Evolutionary conservation across 306 rosid genomes (phyloP).

Genomic region (Prunus dulcis): DNA sequence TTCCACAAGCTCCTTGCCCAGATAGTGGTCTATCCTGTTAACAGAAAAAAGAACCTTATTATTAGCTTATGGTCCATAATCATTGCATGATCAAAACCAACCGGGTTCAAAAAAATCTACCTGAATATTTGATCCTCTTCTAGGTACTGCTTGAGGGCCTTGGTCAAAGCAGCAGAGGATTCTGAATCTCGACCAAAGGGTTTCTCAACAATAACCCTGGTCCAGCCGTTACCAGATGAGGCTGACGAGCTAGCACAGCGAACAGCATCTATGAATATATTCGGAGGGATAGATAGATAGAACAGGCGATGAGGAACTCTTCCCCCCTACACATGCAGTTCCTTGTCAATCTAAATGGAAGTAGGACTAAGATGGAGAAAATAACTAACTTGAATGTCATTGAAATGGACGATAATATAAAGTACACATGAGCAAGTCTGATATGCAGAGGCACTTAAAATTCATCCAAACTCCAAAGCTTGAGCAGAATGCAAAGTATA

Average conservation of each 20-base stretch:
- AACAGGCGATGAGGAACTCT: constrained; percentile 80
- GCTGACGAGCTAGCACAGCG: constrained; percentile 76
- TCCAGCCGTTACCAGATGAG: constrained; percentile 86
- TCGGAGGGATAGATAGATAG: constrained; percentile 89
- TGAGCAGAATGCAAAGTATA: neutral
- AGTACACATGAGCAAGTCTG: neutral
- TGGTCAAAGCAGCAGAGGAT: constrained; percentile 90
- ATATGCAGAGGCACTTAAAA: neutral
- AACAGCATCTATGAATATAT: constrained; percentile 77
- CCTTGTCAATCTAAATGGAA: constrained; percentile 25
- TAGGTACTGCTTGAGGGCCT: constrained; percentile 69
- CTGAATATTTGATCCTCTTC: constrained; percentile 91
- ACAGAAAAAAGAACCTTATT: neutral
- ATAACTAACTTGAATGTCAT: neutral
- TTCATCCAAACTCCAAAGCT: neutral
- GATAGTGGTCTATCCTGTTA: constrained; percentile 85
- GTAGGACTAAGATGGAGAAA: neutral
- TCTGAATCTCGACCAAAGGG: constrained; percentile 95
- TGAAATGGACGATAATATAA: neutral
- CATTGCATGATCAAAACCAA: constrained; percentile 12
- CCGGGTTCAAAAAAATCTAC: constrained; percentile 23
- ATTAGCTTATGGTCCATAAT: constrained; percentile 13
- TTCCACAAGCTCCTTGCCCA: constrained; percentile 95
- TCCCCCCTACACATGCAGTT: constrained; percentile 59
- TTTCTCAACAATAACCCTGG: constrained; percentile 93